A percentile compares a stretch with the other conserved stretches of the same genome.
phyloP scores from a whole-genome alignment of 257 asterid genomes.

The Leptodermis oblonga region DNA sequence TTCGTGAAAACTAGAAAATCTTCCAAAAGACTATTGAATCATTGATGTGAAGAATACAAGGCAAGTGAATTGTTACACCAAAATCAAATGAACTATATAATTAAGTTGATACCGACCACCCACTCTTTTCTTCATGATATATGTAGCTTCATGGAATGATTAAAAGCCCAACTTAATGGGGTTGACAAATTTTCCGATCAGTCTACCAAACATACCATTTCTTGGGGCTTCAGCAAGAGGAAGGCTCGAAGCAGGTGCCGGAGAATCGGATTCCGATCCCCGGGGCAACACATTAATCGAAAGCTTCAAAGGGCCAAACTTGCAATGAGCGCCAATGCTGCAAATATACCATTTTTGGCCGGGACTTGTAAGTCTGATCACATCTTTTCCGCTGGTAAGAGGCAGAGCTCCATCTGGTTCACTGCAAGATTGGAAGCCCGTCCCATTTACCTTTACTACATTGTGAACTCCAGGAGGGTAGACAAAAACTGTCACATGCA shows the following conservation, averaged over 20 bases:
- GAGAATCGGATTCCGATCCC: neutral
- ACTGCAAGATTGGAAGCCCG: conserved; percentile 11
- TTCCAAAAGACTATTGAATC: too few relatives aligned
- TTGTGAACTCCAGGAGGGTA: conserved; percentile 25
- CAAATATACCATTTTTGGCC: conserved; percentile 41
- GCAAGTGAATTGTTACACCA: too few relatives aligned
- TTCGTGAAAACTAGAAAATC: too few relatives aligned
- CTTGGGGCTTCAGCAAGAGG: neutral
- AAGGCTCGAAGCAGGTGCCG: neutral
- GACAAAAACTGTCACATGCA: conserved; percentile 24
- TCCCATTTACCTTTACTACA: conserved; percentile 23
- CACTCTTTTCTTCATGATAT: too few relatives aligned
- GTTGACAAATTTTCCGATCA: neutral
- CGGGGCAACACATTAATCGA: conserved; percentile 26
- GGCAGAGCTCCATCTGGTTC: neutral
- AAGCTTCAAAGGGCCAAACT: conserved; percentile 32
- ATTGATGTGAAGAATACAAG: too few relatives aligned
- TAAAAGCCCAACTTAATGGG: too few relatives aligned
- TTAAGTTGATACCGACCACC: too few relatives aligned
- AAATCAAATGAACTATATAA: too few relatives aligned
- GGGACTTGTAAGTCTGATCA: conserved; percentile 12
- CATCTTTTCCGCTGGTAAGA: neutral
- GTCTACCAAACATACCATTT: neutral
- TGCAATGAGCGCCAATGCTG: conserved; percentile 23
- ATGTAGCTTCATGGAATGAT: too few relatives aligned